Base-by-base conservation (phyloP, 2,329 filamentous ascomycete genomes). In the Hymenoscyphus repandus region DNA sequence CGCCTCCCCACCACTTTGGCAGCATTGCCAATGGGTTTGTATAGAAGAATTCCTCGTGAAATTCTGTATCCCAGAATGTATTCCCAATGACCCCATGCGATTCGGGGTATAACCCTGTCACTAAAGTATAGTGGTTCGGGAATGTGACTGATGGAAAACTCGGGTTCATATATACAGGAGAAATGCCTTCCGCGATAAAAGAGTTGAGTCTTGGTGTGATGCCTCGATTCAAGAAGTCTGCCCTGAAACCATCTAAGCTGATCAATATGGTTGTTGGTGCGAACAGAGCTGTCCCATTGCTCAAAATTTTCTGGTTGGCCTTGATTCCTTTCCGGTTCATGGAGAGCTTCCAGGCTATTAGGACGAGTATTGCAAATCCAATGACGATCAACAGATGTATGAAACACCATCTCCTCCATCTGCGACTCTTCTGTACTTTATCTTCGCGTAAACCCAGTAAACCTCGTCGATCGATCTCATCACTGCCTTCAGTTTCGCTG, bases 61-160 rank as follows among this genome's bases (percentile, higher is more conserved):
- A 66, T 0, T 75, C 73, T 0, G 89, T 88, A 63, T 97, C 93
- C 88, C 88, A 99, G 67, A 99, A 99, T 0, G 82, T 88, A 66
- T 99, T 99, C 5, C 90, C 88, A 0, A 99, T 91, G 3, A 99
- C 77, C 0, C 93, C 93, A 65, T 99, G 93, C 51, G 85, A 85
- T 69, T 97, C 92, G 0, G 93, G 93, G 61, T 97, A 90, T 22
- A 97, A 71, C 0, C 93, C 93, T 0, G 93, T 97, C 0, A 90
- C 89, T 34, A 97, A 74, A 0, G 92, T 96, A 68, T 92, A 96
- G 68, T 97, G 93, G 62, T 97, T 92, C 11, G 93, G 93, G 62
- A 99, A 99, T 0, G 93, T 99, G 41, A 99, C 89, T 18, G 89
- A 95, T 0, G 93, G 93, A 59, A 99, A 99, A 36, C 90, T 95